phyloP scores from a whole-genome alignment of 495 filamentous ascomycete genomes.

The Penicillium cinerascens region DNA sequence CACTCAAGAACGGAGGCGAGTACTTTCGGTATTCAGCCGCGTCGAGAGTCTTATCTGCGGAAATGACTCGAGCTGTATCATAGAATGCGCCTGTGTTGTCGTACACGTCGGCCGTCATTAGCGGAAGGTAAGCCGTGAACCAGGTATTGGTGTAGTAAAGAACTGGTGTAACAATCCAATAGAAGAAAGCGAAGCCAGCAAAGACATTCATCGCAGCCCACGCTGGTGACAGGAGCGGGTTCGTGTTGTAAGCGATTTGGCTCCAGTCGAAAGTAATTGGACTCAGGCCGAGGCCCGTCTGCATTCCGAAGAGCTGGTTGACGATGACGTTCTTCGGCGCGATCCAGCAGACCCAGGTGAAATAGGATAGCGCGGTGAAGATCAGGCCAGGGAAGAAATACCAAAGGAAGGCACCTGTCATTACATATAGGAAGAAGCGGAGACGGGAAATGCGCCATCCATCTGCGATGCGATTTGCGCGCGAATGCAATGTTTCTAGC shows the following conservation, averaged over 20 bases:
- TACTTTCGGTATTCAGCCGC: conserved; percentile 70
- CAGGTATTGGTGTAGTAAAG: conserved; percentile 40
- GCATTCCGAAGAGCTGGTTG: conserved; percentile 72
- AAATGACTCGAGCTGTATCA: conserved; percentile 71
- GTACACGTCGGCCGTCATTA: conserved; percentile 56
- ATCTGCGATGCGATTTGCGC: conserved; percentile 41
- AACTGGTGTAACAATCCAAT: conserved; percentile 30
- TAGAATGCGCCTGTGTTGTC: conserved; percentile 79
- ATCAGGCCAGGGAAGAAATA: conserved; percentile 77
- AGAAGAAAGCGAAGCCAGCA: conserved; percentile 32
- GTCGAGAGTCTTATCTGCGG: conserved; percentile 67
- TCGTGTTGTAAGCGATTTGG: conserved; percentile 38
- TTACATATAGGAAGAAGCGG: conserved; percentile 55
- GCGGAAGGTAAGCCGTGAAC: conserved; percentile 39
- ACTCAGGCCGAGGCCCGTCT: conserved; percentile 75
- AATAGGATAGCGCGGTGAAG: conserved; percentile 79
- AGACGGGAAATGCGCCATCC: conserved; percentile 61
- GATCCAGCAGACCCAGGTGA: conserved; percentile 85
- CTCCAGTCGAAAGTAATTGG: conserved; percentile 83
- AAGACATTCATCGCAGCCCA: conserved; percentile 58
- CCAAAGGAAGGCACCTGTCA: conserved; percentile 55
- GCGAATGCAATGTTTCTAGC: conserved; percentile 34
- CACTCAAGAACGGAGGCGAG: conserved; percentile 74
- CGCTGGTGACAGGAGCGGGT: conserved; percentile 33
- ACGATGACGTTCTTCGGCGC: conserved; percentile 74